phyloP scores from a whole-genome alignment of 768 basidiomycete genomes.

The Dioszegia aurantiaca region DNA sequence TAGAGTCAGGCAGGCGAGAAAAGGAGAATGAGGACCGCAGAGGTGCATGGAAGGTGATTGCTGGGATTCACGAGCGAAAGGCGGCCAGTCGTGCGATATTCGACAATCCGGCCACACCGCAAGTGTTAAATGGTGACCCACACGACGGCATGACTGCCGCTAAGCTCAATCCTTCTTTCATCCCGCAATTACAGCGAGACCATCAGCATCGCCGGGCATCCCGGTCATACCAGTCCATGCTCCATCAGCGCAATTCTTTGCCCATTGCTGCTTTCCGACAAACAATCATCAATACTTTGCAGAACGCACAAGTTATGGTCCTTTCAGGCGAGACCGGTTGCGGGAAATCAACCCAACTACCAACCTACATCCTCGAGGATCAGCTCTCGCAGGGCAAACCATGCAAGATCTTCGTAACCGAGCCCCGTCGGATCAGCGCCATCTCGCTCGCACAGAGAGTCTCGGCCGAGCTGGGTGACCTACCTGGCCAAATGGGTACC shows the following conservation, averaged over 20 bases:
- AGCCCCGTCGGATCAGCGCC: constrained; percentile 91
- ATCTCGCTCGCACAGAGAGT: constrained; percentile 94
- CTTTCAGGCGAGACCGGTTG: constrained; percentile 80
- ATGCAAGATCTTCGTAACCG: constrained; percentile 92
- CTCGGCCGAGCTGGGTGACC: constrained; percentile 84
- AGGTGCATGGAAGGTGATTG: constrained; percentile 67
- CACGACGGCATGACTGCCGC: background rate
- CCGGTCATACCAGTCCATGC: constrained; percentile 78
- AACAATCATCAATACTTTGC: constrained; percentile 67
- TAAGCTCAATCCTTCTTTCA: constrained; percentile 17
- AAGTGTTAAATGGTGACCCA: background rate
- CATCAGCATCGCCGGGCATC: constrained; percentile 66
- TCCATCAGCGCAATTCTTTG: constrained; percentile 71
- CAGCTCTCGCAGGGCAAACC: constrained; percentile 72
- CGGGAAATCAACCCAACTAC: constrained; percentile 96
- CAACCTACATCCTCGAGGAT: constrained; percentile 88
- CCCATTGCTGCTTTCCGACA: constrained; percentile 83
- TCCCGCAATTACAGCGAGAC: constrained; percentile 61
- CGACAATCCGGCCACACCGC: background rate
- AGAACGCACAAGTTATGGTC: constrained; percentile 76
- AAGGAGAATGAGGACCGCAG: constrained; percentile 67
- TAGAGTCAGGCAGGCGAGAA: constrained; percentile 65
- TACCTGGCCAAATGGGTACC: constrained; percentile 70
- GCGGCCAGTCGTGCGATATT: background rate
- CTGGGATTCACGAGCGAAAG: constrained; percentile 59